phyloP scores from a whole-genome alignment of 192 early-diverging fungal genomes.

The Rhizophlyctis rosea region DNA sequence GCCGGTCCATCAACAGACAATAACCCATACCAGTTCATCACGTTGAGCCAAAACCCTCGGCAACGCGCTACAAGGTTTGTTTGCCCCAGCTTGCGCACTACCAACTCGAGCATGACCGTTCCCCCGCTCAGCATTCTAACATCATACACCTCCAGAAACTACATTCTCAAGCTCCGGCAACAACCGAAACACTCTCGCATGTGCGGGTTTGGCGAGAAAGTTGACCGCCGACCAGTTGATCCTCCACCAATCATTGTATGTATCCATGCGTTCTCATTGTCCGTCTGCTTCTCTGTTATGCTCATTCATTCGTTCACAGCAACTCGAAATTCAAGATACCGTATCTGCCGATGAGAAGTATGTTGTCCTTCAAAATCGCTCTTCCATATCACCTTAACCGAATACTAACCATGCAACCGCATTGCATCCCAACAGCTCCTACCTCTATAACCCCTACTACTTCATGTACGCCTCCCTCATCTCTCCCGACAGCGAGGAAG shows the following conservation, averaged over 20 bases:
- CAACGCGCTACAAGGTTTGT: slow-evolving; percentile 20
- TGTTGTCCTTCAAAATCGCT: no score
- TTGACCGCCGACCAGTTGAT: slow-evolving; percentile 76
- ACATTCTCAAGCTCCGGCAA: slow-evolving; percentile 66
- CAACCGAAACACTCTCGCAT: slow-evolving; percentile 88
- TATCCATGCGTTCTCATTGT: neutral
- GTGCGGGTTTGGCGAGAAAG: slow-evolving; percentile 93
- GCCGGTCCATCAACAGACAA: no score
- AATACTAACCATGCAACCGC: neutral
- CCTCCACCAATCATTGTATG: slow-evolving; percentile 69
- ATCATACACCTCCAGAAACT: slow-evolving; percentile 18
- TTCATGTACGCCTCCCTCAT: slow-evolving; percentile 96
- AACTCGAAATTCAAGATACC: slow-evolving; percentile 27
- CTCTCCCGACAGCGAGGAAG: slow-evolving; percentile 74
- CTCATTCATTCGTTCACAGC: slow-evolving; percentile 11
- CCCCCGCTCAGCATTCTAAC: neutral
- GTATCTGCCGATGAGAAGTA: slow-evolving; percentile 19
- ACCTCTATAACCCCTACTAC: slow-evolving; percentile 80
- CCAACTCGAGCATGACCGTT: neutral
- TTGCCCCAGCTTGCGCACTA: neutral
- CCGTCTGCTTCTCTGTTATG: neutral
- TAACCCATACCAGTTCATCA: slow-evolving; percentile 30
- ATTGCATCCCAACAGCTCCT: slow-evolving; percentile 19
- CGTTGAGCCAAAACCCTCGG: slow-evolving; percentile 22
- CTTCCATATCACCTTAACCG: neutral